Conservation (phyloP, 805 yeast species). For the Candida patagonica region DNA sequence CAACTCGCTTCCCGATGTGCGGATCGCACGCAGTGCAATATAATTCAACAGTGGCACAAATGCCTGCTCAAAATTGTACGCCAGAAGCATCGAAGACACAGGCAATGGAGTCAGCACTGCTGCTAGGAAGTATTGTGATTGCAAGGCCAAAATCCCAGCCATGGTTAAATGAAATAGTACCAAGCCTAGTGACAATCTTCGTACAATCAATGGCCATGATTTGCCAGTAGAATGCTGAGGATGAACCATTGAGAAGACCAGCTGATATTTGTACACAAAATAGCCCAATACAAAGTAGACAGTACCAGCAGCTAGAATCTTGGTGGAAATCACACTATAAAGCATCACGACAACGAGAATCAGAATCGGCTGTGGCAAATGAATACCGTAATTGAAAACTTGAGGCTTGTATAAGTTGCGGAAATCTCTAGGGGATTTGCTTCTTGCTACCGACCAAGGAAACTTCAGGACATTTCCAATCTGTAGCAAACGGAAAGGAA, state of each 20-base stretch:
- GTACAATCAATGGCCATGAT: conserved; percentile 86
- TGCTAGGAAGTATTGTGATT: conserved; percentile 70
- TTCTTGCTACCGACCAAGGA: conserved; percentile 53
- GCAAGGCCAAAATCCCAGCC: conserved; percentile 82
- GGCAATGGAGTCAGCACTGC: conserved; percentile 70
- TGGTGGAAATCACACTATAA: conserved; percentile 83
- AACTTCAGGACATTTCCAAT: conserved; percentile 70
- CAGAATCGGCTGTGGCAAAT: conserved; percentile 83
- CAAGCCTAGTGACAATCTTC: conserved; percentile 74
- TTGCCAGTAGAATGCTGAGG: conserved; percentile 96
- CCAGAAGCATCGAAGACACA: conserved; percentile 48
- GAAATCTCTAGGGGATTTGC: conserved; percentile 78
- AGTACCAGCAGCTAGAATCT: conserved; percentile 75
- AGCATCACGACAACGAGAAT: conserved; percentile 76
- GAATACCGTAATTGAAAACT: conserved; percentile 82
- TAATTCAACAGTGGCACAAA: conserved; percentile 74
- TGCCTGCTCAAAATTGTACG: conserved; percentile 75
- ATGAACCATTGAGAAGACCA: conserved; percentile 83
- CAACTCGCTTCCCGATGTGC: conserved; percentile 21
- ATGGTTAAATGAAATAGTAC: conserved; percentile 81
- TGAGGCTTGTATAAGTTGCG: conserved; percentile 76
- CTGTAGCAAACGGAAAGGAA: conserved; percentile 78
- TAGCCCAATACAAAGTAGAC: conserved; percentile 78
- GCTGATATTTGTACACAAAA: conserved; percentile 82
- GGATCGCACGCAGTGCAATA: conserved; percentile 78